Percentiles rank a stretch among this genome's conserved stretches.
Conservation (phyloP, 2,329 filamentous ascomycete genomes). For the Allantophomopsis lycopodina region DNA sequence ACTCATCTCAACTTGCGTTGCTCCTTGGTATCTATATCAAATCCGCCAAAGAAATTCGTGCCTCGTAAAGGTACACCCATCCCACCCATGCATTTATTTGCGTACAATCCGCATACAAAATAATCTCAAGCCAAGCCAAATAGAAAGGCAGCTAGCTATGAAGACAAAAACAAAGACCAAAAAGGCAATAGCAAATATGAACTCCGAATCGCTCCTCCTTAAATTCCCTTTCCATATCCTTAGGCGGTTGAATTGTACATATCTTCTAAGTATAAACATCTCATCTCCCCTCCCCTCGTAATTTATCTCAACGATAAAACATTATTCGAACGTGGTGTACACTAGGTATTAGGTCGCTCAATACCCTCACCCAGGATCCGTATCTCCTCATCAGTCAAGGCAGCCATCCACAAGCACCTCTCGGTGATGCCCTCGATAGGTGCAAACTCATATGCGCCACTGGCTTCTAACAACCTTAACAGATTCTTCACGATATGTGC, state of each 20-base stretch:
- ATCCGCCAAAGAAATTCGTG: conserved; percentile 3
- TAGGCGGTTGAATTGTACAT: not conserved
- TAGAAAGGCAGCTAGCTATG: no score
- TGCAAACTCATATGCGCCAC: conserved; percentile 58
- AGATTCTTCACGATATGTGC: conserved; percentile 70
- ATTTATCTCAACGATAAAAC: not conserved
- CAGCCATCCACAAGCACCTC: conserved; percentile 75
- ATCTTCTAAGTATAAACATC: no score
- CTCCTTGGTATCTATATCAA: not conserved
- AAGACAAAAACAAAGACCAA: no score
- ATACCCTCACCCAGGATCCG: conserved; percentile 23
- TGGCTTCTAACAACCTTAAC: conserved; percentile 65
- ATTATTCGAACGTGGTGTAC: not conserved
- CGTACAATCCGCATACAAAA: no score
- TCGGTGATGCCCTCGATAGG: conserved; percentile 67
- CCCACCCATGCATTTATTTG: no score
- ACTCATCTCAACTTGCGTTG: no score
- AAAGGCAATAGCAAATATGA: no score
- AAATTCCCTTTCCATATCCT: not conserved
- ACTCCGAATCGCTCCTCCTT: not conserved
- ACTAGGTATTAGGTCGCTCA: conserved; percentile 1
- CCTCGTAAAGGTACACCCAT: conserved; percentile 1
- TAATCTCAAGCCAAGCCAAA: no score
- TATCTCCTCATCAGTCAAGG: conserved; percentile 65
- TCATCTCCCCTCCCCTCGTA: not conserved